Evolutionary conservation across 2,329 filamentous ascomycete genomes (phyloP), one percentile per base, ranked within the genome.

Genomic region (Claviceps spartinae): DNA sequence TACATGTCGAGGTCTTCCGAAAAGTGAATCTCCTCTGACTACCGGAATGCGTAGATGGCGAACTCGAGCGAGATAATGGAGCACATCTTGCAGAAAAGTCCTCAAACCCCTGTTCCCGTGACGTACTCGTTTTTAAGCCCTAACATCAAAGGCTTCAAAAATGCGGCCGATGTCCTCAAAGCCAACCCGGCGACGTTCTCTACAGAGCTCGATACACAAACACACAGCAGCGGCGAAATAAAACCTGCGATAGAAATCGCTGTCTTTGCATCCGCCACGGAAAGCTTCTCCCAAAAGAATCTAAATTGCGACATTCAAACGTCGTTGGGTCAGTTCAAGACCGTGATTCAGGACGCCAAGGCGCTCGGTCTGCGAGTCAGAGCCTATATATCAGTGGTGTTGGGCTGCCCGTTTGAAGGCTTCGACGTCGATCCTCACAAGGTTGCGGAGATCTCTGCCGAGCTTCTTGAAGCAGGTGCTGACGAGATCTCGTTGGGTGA

Each of bases 401-500:
- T 94, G 5, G 86, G 85, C 1, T 94, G 88, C 57, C 88, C 88
- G 0, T 93, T 85, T 55, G 81, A 83, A 58, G 82, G 82, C 3
- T 74, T 75, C 63, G 77, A 82, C 50, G 81, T 84, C 3, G 72
- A 82, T 58, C 81, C 81, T 36, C 74, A 77, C 61, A 73, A 70
- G 55, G 82, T 86, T 0, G 81, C 81, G 0, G 77, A 84, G 58
- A 79, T 86, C 45, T 83, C 85, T 0, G 77, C 73, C 54, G 81
- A 73, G 61, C 69, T 95, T 48, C 74, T 95, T 1, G 86, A 90
- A 62, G 86, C 91, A 74, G 90, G 90, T 18, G 90, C 88, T 20
- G 88, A 95, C 62, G 88, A 95, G 72, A 89, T 96, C 58, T 86
- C 86, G 1, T 78, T 95, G 0, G 89, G 88, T 6, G 90, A 95